Evolutionary conservation across 129 eudicot species (phyloP).

Genomic region (Chrysanthemum makinoi): DNA sequence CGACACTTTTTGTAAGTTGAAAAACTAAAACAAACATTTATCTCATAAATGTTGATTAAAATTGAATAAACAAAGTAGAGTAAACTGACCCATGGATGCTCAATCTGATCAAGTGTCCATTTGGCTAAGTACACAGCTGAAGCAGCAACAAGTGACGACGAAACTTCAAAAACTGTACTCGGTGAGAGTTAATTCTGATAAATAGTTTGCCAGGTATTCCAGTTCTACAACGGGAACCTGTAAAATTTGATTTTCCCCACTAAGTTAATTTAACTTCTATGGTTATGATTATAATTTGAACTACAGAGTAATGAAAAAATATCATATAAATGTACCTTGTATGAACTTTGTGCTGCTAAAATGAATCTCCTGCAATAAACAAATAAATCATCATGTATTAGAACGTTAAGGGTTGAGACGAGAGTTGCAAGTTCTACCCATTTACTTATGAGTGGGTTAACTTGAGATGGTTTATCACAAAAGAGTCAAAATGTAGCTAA

Average conservation of each 20-base stretch:
- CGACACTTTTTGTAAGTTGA: background rate
- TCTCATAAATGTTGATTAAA: conserved; percentile 22
- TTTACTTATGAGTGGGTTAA: too few relatives aligned
- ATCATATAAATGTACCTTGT: conserved; percentile 48
- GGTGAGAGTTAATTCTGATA: conserved; percentile 77
- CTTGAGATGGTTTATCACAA: too few relatives aligned
- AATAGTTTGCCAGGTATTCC: conserved; percentile 75
- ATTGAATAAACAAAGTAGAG: conserved; percentile 9
- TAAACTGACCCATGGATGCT: conserved; percentile 80
- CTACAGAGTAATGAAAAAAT: background rate
- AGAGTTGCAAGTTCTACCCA: too few relatives aligned
- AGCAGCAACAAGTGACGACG: conserved; percentile 90
- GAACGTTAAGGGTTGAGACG: conserved; percentile 1
- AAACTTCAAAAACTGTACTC: conserved; percentile 72
- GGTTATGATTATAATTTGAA: background rate
- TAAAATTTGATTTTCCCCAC: conserved; percentile 13
- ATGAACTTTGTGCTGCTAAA: conserved; percentile 80
- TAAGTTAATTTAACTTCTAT: background rate
- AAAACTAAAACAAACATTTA: background rate
- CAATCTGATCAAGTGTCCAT: conserved; percentile 90
- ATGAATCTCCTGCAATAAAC: conserved; percentile 69
- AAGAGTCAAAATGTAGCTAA: too few relatives aligned
- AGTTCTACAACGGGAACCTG: conserved; percentile 73
- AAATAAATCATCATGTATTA: conserved; percentile 7
- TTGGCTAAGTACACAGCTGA: conserved; percentile 90